phyloP scores from a whole-genome alignment of 1,284 basidiomycete species.

The Fistulinella cinereoalba region DNA sequence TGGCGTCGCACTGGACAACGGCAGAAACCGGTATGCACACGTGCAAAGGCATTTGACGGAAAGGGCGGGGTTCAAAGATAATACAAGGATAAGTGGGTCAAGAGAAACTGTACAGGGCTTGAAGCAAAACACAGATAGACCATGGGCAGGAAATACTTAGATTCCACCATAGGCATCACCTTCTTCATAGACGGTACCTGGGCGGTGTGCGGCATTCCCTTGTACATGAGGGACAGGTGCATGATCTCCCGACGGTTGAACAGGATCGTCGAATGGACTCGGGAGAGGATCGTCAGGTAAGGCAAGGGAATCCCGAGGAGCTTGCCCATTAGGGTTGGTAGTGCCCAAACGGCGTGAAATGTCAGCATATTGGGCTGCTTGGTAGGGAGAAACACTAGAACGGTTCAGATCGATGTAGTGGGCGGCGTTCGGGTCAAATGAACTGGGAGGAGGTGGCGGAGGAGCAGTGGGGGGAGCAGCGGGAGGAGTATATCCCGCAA shows the following conservation, averaged over 20 bases:
- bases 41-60: constrained; percentile 1
- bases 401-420: constrained; percentile 63
- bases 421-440: constrained; percentile 24
- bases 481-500: constrained; percentile 17
- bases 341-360: constrained; percentile 56
- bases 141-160: constrained; percentile 30
- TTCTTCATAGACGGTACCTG: constrained; percentile 53
- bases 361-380: constrained; percentile 69
- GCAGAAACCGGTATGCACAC: constrained; percentile 23
- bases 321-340: constrained; percentile 38
- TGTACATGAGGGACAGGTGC: constrained; percentile 10
- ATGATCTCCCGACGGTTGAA: constrained; percentile 19
- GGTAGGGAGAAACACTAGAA: constrained; percentile 68
- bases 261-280: constrained; percentile 29
- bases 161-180: constrained; percentile 68
- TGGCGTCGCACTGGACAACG: constrained; percentile 23
- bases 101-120: constrained; percentile 19
- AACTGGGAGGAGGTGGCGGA: too few species aligned
- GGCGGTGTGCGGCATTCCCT: constrained; percentile 29
- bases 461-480: neutral
- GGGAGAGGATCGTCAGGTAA: constrained; percentile 28
- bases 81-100: constrained; percentile 24
- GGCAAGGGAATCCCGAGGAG: constrained; percentile 5
- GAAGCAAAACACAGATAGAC: constrained; percentile 7
- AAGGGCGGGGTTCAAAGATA: constrained; percentile 12